A percentile compares a stretch with the other conserved stretches of the same genome.
Evolutionary conservation across 768 basidiomycete species (phyloP).

Genomic region (Zangia roseola): DNA sequence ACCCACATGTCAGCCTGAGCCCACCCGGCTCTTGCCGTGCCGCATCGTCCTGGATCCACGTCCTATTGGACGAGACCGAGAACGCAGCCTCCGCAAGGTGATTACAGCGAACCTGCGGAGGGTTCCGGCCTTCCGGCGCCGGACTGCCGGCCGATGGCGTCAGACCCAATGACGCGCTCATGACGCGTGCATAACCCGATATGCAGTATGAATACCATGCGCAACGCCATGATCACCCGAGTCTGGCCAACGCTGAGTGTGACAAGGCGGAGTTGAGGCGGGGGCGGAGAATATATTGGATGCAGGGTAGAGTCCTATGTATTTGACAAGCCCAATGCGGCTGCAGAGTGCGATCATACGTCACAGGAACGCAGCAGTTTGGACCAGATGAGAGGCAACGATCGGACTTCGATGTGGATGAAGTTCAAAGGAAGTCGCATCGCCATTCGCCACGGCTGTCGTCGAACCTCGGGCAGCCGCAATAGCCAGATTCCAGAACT

Average conservation of each 20-base stretch:
- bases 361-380: constrained; percentile 26
- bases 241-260: not conserved
- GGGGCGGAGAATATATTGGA: constrained; percentile 18
- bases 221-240: too few relatives aligned
- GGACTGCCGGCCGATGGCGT: not conserved
- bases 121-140: not conserved
- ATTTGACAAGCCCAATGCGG: not conserved
- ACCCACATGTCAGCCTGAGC: constrained; percentile 4
- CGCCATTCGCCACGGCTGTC: too few relatives aligned
- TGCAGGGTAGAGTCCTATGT: too few relatives aligned
- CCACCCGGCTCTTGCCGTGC: not conserved
- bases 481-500: too few relatives aligned
- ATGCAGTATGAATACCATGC: too few relatives aligned
- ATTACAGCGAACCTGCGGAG: constrained; percentile 18
- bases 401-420: constrained; percentile 25
- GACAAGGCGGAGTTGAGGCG: constrained; percentile 30
- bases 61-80: not conserved
- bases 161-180: not conserved
- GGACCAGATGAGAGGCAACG: constrained; percentile 1
- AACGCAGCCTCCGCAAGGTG: constrained; percentile 31
- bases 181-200: too few relatives aligned
- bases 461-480: too few relatives aligned
- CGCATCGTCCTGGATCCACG: too few relatives aligned
- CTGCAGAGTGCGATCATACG: constrained; percentile 16
- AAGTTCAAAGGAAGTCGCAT: not conserved